Evolutionary conservation across 225 moss, liverwort and hornwort species (phyloP).

Genomic region (Bryum argenteum): DNA sequence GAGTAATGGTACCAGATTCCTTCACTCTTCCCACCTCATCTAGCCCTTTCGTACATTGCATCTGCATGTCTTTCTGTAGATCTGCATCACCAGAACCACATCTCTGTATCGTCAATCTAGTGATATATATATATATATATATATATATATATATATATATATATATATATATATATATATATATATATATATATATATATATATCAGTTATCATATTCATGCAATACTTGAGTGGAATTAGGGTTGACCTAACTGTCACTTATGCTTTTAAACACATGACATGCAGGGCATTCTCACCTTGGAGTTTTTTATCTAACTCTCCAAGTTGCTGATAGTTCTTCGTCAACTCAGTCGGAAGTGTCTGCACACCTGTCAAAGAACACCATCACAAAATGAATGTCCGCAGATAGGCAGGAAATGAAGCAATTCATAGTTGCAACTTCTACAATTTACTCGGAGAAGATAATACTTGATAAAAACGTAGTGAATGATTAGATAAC

Average conservation of each 20-base stretch:
- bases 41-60: slow-evolving; percentile 55
- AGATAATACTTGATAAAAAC: neutral
- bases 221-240: too few species aligned
- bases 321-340: slow-evolving; percentile 64
- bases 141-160: too few species aligned
- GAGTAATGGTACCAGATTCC: slow-evolving; percentile 43
- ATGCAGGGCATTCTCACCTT: slow-evolving; percentile 40
- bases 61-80: slow-evolving; percentile 66
- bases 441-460: neutral
- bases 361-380: slow-evolving; percentile 51
- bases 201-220: too few species aligned
- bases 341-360: slow-evolving; percentile 60
- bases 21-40: slow-evolving; percentile 57
- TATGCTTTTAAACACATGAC: neutral
- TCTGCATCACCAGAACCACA: slow-evolving; percentile 34
- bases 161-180: too few species aligned
- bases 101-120: neutral
- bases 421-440: neutral
- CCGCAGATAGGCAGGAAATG: neutral
- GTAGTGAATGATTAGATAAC: neutral
- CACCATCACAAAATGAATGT: neutral
- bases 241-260: too few species aligned
- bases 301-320: slow-evolving; percentile 59
- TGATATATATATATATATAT: too few species aligned
- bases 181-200: too few species aligned